Base-by-base conservation (phyloP, 2,329 filamentous ascomycete species). In the Tolypocladium ophioglossoides region DNA sequence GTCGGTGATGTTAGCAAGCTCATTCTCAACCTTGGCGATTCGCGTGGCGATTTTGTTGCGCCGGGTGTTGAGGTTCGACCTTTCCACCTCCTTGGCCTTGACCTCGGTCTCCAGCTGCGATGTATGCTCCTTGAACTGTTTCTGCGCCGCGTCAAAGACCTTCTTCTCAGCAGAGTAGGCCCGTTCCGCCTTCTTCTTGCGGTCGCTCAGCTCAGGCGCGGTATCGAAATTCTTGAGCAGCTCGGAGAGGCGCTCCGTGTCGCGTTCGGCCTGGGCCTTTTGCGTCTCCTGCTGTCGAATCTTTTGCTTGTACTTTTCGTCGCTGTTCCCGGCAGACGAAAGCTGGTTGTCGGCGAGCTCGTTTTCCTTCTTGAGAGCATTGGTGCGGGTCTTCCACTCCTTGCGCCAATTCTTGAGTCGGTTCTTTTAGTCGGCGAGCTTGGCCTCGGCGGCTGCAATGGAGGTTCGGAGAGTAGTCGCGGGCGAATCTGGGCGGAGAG, bases 381-480 rank as follows among this genome's bases (percentile, higher is more conserved):
- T 84, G 58, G 86, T 75, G 59, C 83, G 82, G 51, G 80, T 79
- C 65, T 88, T 86, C 70, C 88, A 87, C 56, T 91, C 87, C 67
- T 87, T 89, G 57, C 86, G 85, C 57, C 80, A 77, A 38, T 81
- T 79, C 72, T 88, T 89, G 61, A 89, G 78, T 52, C 82, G 80
- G 56, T 80, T 77, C 61, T 83, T 85, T 63, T 86, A 83, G 57
- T 91, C 86, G 27, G 79, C 74, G 35, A 91, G 75, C 67, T 86
- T 88, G 55, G 79, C 76, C 64, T 91, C 86, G 50, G 85, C 82
- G 12, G 85, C 82, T 49, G 82, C 82, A 61, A 91, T 89, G 2
- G 87, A 90, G 34, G 86, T 87, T 66, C 83, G 85, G 40, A 92
- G 76, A 2, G 87, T 91, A 11, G 86, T 89, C 11, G 83, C 84